phyloP scores from a whole-genome alignment of 2,329 filamentous ascomycete species.

The Colletotrichum sp. region DNA sequence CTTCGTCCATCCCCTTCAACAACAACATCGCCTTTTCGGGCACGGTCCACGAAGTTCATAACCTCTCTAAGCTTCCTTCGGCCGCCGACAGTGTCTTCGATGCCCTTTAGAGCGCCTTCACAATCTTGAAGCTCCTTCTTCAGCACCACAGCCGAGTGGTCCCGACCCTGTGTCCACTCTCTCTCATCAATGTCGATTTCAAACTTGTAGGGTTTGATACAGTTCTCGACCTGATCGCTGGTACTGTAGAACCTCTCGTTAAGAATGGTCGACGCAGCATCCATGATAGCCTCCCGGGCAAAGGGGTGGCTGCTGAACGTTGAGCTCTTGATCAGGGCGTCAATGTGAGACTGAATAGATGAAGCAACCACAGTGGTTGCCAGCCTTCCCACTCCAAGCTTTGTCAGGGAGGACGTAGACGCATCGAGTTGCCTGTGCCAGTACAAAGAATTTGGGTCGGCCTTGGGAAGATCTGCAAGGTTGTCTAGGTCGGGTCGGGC shows the following conservation, averaged over 20 bases:
- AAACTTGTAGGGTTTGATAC: conserved; percentile 98
- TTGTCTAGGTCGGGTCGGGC: conserved; percentile 72
- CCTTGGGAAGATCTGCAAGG: conserved; percentile 80
- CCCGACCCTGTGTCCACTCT: conserved; percentile 86
- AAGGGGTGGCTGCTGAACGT: conserved; percentile 92
- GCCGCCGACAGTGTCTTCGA: conserved; percentile 81
- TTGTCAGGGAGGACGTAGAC: conserved; percentile 87
- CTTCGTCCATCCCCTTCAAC: conserved; percentile 83
- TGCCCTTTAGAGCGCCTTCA: conserved; percentile 74
- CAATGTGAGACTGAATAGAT: conserved; percentile 84
- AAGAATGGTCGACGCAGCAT: conserved; percentile 87
- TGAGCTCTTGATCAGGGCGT: conserved; percentile 77
- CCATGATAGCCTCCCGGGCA: conserved; percentile 88
- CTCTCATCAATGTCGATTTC: conserved; percentile 92
- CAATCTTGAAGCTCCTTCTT: conserved; percentile 87
- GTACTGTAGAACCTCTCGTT: conserved; percentile 97
- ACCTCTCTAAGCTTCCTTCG: conserved; percentile 88
- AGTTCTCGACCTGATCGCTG: conserved; percentile 97
- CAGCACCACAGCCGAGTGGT: conserved; percentile 81
- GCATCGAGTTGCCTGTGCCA: conserved; percentile 96
- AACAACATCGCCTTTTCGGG: conserved; percentile 82
- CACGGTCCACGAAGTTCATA: conserved; percentile 87
- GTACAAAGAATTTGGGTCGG: conserved; percentile 82
- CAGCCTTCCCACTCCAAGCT: conserved; percentile 89
- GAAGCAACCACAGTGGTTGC: conserved; percentile 91